Evolutionary conservation across 441 rosid genomes (phyloP).

Genomic region (Aquilaria agallochum): DNA sequence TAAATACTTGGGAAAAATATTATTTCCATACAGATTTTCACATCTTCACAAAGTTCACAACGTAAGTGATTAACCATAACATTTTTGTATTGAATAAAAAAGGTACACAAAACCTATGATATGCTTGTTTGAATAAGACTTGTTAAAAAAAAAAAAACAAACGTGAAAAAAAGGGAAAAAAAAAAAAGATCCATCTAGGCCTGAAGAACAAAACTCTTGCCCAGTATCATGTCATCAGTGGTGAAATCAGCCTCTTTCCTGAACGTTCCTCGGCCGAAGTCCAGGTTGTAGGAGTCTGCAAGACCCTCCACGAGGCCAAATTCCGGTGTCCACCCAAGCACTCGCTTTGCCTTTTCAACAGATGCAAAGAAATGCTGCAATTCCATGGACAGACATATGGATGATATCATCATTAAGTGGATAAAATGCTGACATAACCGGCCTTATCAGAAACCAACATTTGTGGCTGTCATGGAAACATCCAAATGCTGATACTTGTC

Average conservation of each 20-base stretch:
- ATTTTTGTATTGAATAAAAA: background rate
- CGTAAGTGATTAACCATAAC: background rate
- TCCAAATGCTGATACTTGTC: background rate
- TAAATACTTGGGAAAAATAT: too few relatives aligned
- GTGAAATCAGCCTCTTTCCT: constrained; percentile 93
- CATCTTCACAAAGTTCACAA: background rate
- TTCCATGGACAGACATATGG: background rate
- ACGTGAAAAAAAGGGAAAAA: constrained; percentile 6
- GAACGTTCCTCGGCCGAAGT: constrained; percentile 82
- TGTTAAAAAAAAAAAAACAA: background rate
- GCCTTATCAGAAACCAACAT: too few relatives aligned
- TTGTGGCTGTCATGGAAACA: too few relatives aligned
- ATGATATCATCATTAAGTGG: background rate
- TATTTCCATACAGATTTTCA: background rate
- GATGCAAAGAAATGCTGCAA: constrained; percentile 97
- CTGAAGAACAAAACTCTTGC: constrained; percentile 73
- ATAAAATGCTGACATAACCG: background rate
- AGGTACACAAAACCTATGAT: background rate
- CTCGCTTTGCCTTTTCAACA: constrained; percentile 78
- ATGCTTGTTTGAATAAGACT: constrained; percentile 4
- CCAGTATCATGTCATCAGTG: constrained; percentile 77
- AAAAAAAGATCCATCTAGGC: constrained; percentile 29
- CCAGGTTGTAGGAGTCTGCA: constrained; percentile 84
- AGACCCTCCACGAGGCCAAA: constrained; percentile 83
- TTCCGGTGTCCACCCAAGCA: constrained; percentile 73